Percentiles rank a stretch among this genome's conserved stretches.
phyloP scores from a whole-genome alignment of 805 yeast genomes.

The Candida namnaoensis region DNA sequence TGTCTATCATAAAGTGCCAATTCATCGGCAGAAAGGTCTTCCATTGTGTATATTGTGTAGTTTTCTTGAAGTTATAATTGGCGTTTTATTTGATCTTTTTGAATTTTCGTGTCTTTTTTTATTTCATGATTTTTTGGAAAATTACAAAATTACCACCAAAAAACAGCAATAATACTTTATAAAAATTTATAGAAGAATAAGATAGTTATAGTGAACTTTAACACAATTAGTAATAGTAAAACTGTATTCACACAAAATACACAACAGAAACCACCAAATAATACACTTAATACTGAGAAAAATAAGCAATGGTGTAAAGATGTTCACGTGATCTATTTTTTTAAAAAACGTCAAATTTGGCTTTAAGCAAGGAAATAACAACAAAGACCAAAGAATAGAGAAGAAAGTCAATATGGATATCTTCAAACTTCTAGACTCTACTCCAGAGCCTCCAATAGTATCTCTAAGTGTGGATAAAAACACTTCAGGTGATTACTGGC shows the following conservation, averaged over 20 bases:
- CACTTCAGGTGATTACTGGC: conserved; percentile 52
- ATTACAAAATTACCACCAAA: not conserved
- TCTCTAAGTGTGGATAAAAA: conserved; percentile 19
- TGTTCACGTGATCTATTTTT: too few relatives aligned
- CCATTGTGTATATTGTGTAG: not conserved
- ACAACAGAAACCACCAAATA: not conserved
- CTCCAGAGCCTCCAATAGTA: conserved; percentile 76
- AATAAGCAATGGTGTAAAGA: too few relatives aligned
- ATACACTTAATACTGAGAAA: not conserved
- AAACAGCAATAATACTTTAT: too few relatives aligned
- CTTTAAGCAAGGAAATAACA: too few relatives aligned
- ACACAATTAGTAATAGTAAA: too few relatives aligned
- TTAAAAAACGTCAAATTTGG: too few relatives aligned
- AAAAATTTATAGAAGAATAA: too few relatives aligned
- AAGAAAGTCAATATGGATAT: conserved; percentile 47
- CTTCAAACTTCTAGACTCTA: conserved; percentile 65
- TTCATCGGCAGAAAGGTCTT: conserved; percentile 48
- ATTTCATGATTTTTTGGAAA: too few relatives aligned
- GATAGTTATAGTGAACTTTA: too few relatives aligned
- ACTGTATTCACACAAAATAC: too few relatives aligned
- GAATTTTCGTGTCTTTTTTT: not conserved
- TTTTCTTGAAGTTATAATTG: not conserved
- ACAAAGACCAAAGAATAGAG: too few relatives aligned
- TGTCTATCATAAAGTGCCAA: conserved; percentile 91
- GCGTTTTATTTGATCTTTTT: not conserved